Evolutionary conservation across 2,329 filamentous ascomycete genomes (phyloP), one percentile per base, ranked within the genome.

Genomic region (Calonectria montana): DNA sequence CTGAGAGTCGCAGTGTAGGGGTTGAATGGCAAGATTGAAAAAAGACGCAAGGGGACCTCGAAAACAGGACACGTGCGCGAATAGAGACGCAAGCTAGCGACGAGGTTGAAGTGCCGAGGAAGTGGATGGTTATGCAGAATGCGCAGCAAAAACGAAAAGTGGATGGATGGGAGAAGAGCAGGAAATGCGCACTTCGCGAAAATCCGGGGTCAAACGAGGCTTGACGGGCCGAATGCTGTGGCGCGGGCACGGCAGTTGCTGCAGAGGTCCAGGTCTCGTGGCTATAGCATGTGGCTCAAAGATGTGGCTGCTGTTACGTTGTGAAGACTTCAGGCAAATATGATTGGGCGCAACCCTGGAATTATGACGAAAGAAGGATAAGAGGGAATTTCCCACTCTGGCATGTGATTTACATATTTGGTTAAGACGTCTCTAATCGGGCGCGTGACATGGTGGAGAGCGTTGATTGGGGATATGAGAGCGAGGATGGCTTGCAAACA

Each of bases 171-270:
- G 72, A 73, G 66, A 45, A 61, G 67, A 72, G 64, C 61, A 73
- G 65, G 65, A 68, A 67, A 77, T 65, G 67, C 70, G 71, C 64
- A 61, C n/a, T 70, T 70, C 62, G 74, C 59, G 67, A 69, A 75
- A 79, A 77, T 79, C 76, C 75, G 77, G 77, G 76, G 77, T 77
- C 57, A 43, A 69, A 69, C 65, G 63, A 71, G 67, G 72, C 73
- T 76, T 71, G 62, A 48, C 61, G 47, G 73, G 74, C 66, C 27
- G 57, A 50, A 23, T 31, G 48, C 29, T 78, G 75, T 70, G 67
- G 64, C 70, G 70, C 45, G 41, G 53, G 35, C 18, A 10, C 73
- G 72, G 76, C 48, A 67, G 70, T 74, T 67, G 53, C n/a, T 41
- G 35, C 53, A 66, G 62, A 64, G 43, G 25, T 21, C 6, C 65